Evolutionary conservation across 805 yeast genomes (phyloP).

Genomic region (Yamadazyma laniorum): DNA sequence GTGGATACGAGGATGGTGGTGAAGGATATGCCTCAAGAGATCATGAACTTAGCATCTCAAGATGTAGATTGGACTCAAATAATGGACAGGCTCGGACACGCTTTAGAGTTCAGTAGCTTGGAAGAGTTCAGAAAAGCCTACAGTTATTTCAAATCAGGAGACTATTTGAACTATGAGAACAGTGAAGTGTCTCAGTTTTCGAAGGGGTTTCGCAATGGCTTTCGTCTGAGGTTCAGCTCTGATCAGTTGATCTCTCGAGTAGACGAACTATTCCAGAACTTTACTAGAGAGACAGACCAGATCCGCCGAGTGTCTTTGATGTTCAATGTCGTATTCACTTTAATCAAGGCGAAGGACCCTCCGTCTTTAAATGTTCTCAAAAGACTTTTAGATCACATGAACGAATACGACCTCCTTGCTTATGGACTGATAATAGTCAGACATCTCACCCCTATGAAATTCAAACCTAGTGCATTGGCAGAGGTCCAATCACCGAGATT

Average conservation of each 20-base stretch:
- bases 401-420: not conserved
- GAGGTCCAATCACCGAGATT: not conserved
- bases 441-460: conserved; percentile 6
- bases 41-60: not conserved
- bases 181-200: conserved; percentile 26
- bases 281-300: not conserved
- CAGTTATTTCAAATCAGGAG: conserved; percentile 27
- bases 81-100: not conserved
- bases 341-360: conserved; percentile 5
- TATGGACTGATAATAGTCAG: conserved; percentile 8
- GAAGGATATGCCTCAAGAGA: not conserved
- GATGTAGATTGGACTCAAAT: not conserved
- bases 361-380: conserved; percentile 8
- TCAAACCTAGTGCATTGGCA: conserved; percentile 5
- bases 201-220: conserved; percentile 10
- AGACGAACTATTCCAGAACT: not conserved
- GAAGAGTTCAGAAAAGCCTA: conserved; percentile 3
- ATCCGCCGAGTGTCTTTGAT: not conserved
- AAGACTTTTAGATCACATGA: conserved; percentile 3
- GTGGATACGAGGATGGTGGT: conserved; percentile 6
- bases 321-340: not conserved
- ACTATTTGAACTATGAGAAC: conserved; percentile 31
- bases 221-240: not conserved
- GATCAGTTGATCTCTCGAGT: not conserved
- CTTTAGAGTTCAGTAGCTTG: not conserved